Evolutionary conservation across 768 basidiomycete genomes (phyloP).

Genomic region (Amanita subjunquillea): DNA sequence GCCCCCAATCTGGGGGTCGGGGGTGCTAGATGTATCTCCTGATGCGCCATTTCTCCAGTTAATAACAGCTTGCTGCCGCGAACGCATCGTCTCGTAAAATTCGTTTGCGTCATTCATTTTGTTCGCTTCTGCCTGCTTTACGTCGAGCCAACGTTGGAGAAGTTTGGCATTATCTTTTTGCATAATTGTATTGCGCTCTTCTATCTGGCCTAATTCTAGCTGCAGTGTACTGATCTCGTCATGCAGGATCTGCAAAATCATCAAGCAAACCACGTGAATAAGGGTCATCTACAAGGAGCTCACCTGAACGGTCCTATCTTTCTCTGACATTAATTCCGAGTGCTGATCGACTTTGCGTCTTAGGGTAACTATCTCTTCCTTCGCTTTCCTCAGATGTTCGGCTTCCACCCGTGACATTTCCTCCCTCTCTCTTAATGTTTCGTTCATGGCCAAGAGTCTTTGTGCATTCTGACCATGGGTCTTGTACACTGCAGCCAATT

Average conservation of each 20-base stretch:
- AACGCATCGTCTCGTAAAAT: slow-evolving; percentile 82
- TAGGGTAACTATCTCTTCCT: slow-evolving; percentile 64
- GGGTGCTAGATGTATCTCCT: slow-evolving; percentile 13
- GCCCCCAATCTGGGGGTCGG: slow-evolving; percentile 14
- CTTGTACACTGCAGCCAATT: slow-evolving; percentile 91
- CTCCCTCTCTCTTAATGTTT: slow-evolving; percentile 89
- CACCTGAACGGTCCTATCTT: slow-evolving; percentile 85
- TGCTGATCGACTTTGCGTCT: slow-evolving; percentile 77
- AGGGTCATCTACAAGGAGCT: slow-evolving; percentile 16
- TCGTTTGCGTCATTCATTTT: slow-evolving; percentile 92
- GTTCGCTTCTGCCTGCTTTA: slow-evolving; percentile 87
- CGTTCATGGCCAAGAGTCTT: slow-evolving; percentile 86
- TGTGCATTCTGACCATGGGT: slow-evolving; percentile 95
- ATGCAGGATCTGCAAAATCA: slow-evolving; percentile 60
- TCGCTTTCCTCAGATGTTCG: slow-evolving; percentile 66
- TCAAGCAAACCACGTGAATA: slow-evolving; percentile 3
- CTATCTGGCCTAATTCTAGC: slow-evolving; percentile 84
- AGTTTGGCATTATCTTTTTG: slow-evolving; percentile 91
- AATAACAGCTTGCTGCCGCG: slow-evolving; percentile 52
- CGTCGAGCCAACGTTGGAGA: slow-evolving; percentile 93
- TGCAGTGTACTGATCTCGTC: slow-evolving; percentile 92
- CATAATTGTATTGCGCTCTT: slow-evolving; percentile 78
- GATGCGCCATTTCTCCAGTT: slow-evolving; percentile 42
- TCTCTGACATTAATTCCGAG: slow-evolving; percentile 77
- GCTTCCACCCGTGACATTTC: slow-evolving; percentile 74